Conservation (phyloP, 2,329 filamentous ascomycete genomes). For the Pseudocercospora fuligena region DNA sequence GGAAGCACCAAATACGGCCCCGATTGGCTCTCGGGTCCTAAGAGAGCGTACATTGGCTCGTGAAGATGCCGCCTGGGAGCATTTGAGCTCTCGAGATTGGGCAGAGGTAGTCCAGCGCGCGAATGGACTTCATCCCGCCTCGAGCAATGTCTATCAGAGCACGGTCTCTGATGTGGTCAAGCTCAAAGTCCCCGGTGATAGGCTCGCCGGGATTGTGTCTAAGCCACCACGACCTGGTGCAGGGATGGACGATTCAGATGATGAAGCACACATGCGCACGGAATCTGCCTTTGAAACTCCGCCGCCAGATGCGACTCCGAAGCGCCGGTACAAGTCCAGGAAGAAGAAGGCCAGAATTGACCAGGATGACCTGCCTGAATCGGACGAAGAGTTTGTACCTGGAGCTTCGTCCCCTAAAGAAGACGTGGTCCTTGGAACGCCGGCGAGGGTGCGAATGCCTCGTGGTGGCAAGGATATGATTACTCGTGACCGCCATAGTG, state of each 20-base stretch:
- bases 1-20: neutral
- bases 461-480: conserved; percentile 6
- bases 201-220: conserved; percentile 17
- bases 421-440: neutral
- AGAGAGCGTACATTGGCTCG: neutral
- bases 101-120: conserved; percentile 7
- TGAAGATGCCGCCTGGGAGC: conserved; percentile 1
- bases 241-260: neutral
- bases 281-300: conserved; percentile 7
- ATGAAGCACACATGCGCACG: neutral
- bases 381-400: conserved; percentile 22
- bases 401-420: conserved; percentile 2
- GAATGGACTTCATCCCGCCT: neutral
- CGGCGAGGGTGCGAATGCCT: neutral
- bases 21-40: neutral
- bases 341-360: conserved; percentile 16
- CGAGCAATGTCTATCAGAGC: neutral
- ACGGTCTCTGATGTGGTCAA: conserved; percentile 15
- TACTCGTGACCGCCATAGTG: conserved; percentile 29
- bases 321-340: conserved; percentile 15
- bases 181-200: conserved; percentile 20
- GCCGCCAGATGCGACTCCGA: conserved; percentile 10
- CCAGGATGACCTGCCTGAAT: conserved; percentile 13
- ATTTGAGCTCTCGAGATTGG: conserved; percentile 3
- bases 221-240: conserved; percentile 7